These are phyloP conservation scores for Neonectria coccinea DNA, from an alignment of 2,329 filamentous ascomycete genomes.

Conservation along the genomic window DNA sequence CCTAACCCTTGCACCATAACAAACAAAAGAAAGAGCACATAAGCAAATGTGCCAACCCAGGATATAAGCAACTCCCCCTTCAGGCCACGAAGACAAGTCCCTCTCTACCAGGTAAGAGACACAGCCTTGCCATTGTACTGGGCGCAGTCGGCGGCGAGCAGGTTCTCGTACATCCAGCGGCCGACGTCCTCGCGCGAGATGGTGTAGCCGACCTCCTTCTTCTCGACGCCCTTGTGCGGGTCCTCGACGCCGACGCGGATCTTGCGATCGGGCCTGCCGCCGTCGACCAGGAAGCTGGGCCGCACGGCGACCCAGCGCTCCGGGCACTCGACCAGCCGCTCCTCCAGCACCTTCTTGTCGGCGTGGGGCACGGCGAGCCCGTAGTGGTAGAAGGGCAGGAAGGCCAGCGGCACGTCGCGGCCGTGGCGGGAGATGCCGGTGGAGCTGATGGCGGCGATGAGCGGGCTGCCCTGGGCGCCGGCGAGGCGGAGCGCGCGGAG, in stretches of 20 bases:
- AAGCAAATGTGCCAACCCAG: background rate
- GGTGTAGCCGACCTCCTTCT: constrained; percentile 55
- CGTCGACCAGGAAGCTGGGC: constrained; percentile 51
- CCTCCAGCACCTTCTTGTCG: constrained; percentile 63
- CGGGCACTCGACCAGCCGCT: constrained; percentile 35
- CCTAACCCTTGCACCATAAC: background rate
- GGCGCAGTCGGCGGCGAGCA: constrained; percentile 40
- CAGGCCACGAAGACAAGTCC: background rate
- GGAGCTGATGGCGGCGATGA: constrained; percentile 53
- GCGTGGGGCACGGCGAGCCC: constrained; percentile 56
- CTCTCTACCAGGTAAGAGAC: constrained; percentile 45
- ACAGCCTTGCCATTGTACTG: constrained; percentile 47
- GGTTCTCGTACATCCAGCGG: constrained; percentile 55
- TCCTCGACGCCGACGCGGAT: constrained; percentile 51
- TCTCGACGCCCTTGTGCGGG: constrained; percentile 47
- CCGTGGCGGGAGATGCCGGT: constrained; percentile 54
- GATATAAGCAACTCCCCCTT: background rate
- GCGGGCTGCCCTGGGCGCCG: constrained; percentile 46
- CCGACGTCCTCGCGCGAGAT: constrained; percentile 57
- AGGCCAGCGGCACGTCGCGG: constrained; percentile 52
- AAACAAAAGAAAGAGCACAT: background rate
- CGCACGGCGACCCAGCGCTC: constrained; percentile 53
- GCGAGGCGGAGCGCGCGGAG: constrained; percentile 43
- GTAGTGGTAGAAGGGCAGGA: constrained; percentile 58
- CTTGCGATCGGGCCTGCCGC: constrained; percentile 35